Evolutionary conservation across 495 filamentous ascomycete genomes (phyloP), one percentile per base, ranked within the genome.

Genomic region (Penicillium herquei): DNA sequence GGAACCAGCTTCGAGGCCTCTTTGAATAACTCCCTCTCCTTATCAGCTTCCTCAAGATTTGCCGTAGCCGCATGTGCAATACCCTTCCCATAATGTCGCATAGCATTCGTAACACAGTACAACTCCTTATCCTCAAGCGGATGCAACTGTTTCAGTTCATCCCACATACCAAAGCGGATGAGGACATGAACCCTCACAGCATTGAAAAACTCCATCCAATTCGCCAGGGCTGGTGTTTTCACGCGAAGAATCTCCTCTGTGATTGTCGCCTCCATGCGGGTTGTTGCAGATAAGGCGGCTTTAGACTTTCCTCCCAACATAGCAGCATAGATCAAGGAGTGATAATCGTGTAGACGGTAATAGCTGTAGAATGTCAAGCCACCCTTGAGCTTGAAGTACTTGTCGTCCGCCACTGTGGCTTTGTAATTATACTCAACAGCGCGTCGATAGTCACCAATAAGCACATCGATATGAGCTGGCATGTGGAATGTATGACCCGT

Each of bases 401-500:
- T 77, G 52, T 84, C 77, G 59, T 89, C 87, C 7, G 84, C 81
- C 0, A 68, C 57, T 26, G 87, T 84, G 11, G 85, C 86, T 16
- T 77, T 71, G 4, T 76, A 71, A 65, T 90, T 90, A 12, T 83
- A 82, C 8, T 71, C 65, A 10, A 89, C 78, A 0, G 83, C 85
- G 13, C 72, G 74, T 6, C 78, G 74, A 62, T 88, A 90, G 54
- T 89, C 84, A 3, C 87, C 87, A 43, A 81, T 79, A 5, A 90
- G 71, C 5, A 89, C 73, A 66, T 89, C 85, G 18, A 90, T 70
- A 62, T 90, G 87, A 0, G 78, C 79, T 0, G 86, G 86, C 87
- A 90, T 90, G 57, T 90, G 87, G 43, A 84, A 78, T 13, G 89
- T 73, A 60, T 90, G 87, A 4, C 87, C 87, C 0, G 83, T 75